Conservation (phyloP, 495 filamentous ascomycete species). For the Zalerion maritima region DNA sequence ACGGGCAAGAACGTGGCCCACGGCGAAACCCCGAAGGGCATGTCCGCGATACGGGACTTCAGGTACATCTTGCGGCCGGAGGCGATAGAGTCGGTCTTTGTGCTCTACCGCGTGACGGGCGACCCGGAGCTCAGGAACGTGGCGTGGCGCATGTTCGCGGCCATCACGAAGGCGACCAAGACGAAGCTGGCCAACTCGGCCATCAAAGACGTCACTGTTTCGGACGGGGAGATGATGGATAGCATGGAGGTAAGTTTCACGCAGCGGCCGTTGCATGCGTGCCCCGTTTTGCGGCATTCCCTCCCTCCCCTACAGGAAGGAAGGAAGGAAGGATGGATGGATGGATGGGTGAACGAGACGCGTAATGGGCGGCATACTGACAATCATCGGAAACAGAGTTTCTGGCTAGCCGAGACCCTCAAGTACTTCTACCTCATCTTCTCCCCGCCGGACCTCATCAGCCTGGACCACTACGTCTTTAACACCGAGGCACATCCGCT, state of each 20-base stretch:
- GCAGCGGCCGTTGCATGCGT: neutral
- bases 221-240: conserved; percentile 18
- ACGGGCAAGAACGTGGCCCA: too few species aligned
- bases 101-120: conserved; percentile 54
- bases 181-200: conserved; percentile 38
- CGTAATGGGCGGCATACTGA: too few species aligned
- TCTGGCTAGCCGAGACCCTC: conserved; percentile 35
- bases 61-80: conserved; percentile 64
- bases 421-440: conserved; percentile 67
- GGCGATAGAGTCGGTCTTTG: conserved; percentile 52
- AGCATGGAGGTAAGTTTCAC: conserved; percentile 31
- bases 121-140: conserved; percentile 34
- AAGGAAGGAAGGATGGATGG: too few species aligned
- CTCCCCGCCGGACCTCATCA: conserved; percentile 51
- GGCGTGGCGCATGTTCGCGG: conserved; percentile 45
- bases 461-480: conserved; percentile 62
- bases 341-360: too few species aligned
- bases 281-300: too few species aligned
- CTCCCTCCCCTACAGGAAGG: too few species aligned
- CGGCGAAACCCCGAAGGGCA: conserved; percentile 57
- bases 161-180: conserved; percentile 30
- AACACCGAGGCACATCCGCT: conserved; percentile 83
- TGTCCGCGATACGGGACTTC: conserved; percentile 37
- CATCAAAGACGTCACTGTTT: conserved; percentile 24
- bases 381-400: conserved; percentile 23